Evolutionary conservation across 2,329 filamentous ascomycete species (phyloP), one percentile per base, ranked within the genome.

Genomic region (Pseudogymnoascus verrucosus): DNA sequence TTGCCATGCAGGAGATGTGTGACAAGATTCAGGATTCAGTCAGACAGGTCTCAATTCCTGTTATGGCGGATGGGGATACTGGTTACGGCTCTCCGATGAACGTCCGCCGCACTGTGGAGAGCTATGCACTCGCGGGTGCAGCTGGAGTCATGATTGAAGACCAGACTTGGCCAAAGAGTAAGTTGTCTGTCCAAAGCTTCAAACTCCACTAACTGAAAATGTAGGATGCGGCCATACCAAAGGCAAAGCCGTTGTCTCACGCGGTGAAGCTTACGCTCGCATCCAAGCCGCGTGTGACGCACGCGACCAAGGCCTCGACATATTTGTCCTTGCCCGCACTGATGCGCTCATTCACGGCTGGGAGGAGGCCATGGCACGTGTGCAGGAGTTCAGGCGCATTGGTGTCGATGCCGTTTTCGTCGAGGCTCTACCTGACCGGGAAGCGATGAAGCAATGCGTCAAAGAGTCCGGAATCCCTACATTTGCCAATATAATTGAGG

Each of bases 31-130:
- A 79, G 62, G 78, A 81, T 64, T 71, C 71, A 0, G 70, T 71
- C 1, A 72, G 77, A 1, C 74, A 74, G 40, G 74, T 75, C 0
- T 74, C 61, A 0, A 63, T 80, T 0, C 79, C 78, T 0, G 68
- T 81, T 21, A 71, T 81, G 66, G 78, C 74, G 0, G 79, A 81
- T 67, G 78, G 77, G 0, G 78, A 81, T 64, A 80, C 78, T 0
- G 79, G 79, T 2, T 80, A 80, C 62, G 79, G 79, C 4, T 75
- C 76, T 42, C 76, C 78, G 2, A 77, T 79, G 76, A 80, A 80
- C 59, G 78, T 80, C 1, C 74, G 73, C 40, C 67, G 78, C 14
- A 79, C 78, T 0, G 78, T 81, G 2, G 74, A 79, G 65, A 72
- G 71, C 5, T 80, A 76, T 66, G 78, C 44, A 61, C 28, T 19